phyloP scores from a whole-genome alignment of 1,284 basidiomycete species.

The Ganoderma sinense region DNA sequence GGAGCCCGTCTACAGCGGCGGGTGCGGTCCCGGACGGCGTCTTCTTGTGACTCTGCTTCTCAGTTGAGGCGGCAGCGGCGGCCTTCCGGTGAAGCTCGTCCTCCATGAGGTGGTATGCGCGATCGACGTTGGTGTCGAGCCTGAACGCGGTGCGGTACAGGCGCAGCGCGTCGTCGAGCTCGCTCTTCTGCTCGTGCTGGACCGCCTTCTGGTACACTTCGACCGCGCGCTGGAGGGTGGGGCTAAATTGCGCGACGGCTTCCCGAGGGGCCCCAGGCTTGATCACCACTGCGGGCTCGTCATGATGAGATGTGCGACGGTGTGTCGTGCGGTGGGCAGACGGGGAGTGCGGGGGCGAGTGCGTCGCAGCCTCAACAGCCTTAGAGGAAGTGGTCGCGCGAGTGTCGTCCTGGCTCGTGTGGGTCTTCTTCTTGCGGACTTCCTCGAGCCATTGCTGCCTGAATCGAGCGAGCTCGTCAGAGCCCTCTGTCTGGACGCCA shows the following conservation, averaged over 20 bases:
- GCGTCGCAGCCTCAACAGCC: background rate
- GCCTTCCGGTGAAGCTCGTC: constrained; percentile 35
- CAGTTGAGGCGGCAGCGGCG: constrained; percentile 12
- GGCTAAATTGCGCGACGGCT: constrained; percentile 37
- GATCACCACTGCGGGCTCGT: constrained; percentile 11
- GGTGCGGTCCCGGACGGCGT: background rate
- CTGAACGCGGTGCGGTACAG: constrained; percentile 85
- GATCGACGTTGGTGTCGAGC: constrained; percentile 74
- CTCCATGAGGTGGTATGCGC: constrained; percentile 65
- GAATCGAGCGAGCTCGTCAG: constrained; percentile 69
- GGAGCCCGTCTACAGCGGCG: constrained; percentile 19
- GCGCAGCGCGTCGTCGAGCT: constrained; percentile 76
- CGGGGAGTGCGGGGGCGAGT: constrained; percentile 11
- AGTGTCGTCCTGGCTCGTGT: constrained; percentile 12
- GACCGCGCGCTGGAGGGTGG: constrained; percentile 57
- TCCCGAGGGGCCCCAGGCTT: constrained; percentile 2
- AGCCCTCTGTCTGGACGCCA: constrained; percentile 38
- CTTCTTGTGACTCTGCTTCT: constrained; percentile 20
- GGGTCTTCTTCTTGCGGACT: constrained; percentile 52
- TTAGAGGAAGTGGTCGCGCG: background rate
- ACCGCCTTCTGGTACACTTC: constrained; percentile 76
- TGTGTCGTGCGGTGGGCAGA: constrained; percentile 11
- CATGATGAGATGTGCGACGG: constrained; percentile 8
- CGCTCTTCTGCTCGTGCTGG: constrained; percentile 73
- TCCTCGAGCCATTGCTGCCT: constrained; percentile 80